Evolutionary conservation across 2,329 filamentous ascomycete species (phyloP), one percentile per base, ranked within the genome.

Genomic region (Aspergillus hortae): DNA sequence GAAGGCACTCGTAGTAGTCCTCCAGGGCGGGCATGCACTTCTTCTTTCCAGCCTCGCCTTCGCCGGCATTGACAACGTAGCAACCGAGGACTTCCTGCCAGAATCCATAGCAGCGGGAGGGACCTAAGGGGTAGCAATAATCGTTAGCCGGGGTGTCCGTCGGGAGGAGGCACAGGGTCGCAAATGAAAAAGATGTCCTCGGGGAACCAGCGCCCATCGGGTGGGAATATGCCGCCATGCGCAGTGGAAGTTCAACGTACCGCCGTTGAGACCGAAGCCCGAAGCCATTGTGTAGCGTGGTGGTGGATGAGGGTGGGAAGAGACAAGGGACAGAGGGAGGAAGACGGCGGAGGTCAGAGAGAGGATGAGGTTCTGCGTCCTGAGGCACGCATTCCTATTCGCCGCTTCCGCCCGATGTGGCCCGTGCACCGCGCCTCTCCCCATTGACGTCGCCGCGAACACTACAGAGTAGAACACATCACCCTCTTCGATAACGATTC

Each of bases 31-130:
- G 87, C 15, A 81, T 77, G 73, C 95, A 99, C 77, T 95, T 95
- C 74, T 86, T 88, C 79, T 92, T 94, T 62, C 90, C 90, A 61
- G 84, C 80, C 67, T 92, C 88, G 51, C 92, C 88, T 59, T 87
- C 79, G 60, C 81, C 83, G 51, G 90, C 90, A 79, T 97, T 97
- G 70, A 96, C 86, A 56, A 96, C 91, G 74, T 99, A 99, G 84
- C 94, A 99, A 67, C 91, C 91, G 71, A 99, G 88, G 61, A 97
- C 86, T 77, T 99, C 94, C 78, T 99, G 94, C 94, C 94, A 99
- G 84, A 96, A 99, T 70, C 92, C 90, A 80, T 96, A 97, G 85
- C 94, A 99, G 75, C 92, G 89, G 65, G 80, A 82, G 61, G 82
- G 82, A 67, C 85, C 84, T 87, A 66, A 35, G 50, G 45, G 51